Base-by-base conservation (phyloP, 345 rosid genomes). In the Geranium rotundifolium region DNA sequence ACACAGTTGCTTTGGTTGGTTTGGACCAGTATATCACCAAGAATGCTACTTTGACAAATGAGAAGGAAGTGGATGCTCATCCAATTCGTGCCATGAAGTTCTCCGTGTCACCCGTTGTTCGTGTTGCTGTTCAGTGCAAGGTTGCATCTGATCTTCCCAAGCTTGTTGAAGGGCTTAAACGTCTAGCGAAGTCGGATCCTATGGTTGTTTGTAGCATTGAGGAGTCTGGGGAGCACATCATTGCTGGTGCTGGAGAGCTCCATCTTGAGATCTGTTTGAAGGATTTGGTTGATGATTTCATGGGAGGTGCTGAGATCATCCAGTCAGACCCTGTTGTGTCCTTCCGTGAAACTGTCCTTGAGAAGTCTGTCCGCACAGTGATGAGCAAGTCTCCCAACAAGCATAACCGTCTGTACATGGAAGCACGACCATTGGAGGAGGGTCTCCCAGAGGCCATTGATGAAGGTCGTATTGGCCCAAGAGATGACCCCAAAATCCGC, bases 21-120 rank as follows among this genome's bases (percentile, higher is more conserved):
- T 59, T 88, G 52, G 95, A 88, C 74, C 95, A 88, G 61, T 88
- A 0, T 63, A 88, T 88, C 65, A 88, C 85, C 57, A 88, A 88
- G 79, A 88, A 88, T 64, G 91, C 91, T 10, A 88, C 95, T 6
- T 71, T 88, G 61, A 88, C 95, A 0, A 88, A 88, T 39, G 95
- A 88, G 77, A 85, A 80, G 66, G 95, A 88, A 69, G 86, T 77
- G 7, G 95, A 88, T 75, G 95, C 95, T 62, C 95, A 85, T 66
- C 89, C 95, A 3, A 88, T 88, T 63, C 91, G 95, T 19, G 95
- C 95, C 1, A 88, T 88, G 95, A 88, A 88, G 79, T 88, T 88
- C 70, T 88, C 95, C 4, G 95, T 88, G 20, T 88, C 95, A 0
- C 95, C 95, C 0, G 95, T 85, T 14, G 95, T 88, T 14, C 91